Base-by-base conservation (phyloP, 352 stramenopile genomes). In the Aphanomyces cochlioides region DNA sequence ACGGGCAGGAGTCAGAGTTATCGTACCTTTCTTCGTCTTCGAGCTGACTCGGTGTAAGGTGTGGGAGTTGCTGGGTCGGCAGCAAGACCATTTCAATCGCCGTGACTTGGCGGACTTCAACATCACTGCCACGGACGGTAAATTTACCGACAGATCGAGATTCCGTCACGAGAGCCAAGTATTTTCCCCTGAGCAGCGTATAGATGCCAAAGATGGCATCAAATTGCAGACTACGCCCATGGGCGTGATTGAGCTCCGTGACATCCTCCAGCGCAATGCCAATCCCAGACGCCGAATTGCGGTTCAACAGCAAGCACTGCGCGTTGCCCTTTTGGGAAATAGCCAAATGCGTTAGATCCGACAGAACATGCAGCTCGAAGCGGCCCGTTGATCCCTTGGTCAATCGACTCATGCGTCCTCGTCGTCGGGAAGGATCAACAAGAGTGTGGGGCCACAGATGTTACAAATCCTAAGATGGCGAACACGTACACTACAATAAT, bases 171-270 rank as follows among this genome's bases (percentile, higher is more conserved):
- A 92, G 75, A 34, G 85, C 84, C 47, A 93, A 56, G 67, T 92
- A 93, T 13, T 79, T 82, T 0, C 85, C 84, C 2, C 80, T 78
- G 37, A 92, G 76, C 74, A 92, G 73, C 73, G 66, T 79, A 74
- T 89, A 90, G 47, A 93, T 78, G 72, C 85, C 84, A 74, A 89
- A 93, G 72, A 93, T 88, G 38, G 82, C 84, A 74, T 92, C 83
- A 43, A 92, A 91, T 45, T 67, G 73, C 80, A 93, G 87, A 61
- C 80, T 82, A 15, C 86, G 84, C 7, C 86, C 84, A 72, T 92
- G 83, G 59, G 90, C 56, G 54, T 89, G 83, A 72, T 80, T 79
- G 53, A 85, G 80, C 56, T 87, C 77, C 72, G 78, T 71, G 39
- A 84, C 76, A 56, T 90, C 80, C 56, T 93, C 82, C 37, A 89